These are phyloP conservation scores for Wickerhamia fluorescens DNA, from an alignment of 805 yeast species.

Conservation along the genomic window DNA sequence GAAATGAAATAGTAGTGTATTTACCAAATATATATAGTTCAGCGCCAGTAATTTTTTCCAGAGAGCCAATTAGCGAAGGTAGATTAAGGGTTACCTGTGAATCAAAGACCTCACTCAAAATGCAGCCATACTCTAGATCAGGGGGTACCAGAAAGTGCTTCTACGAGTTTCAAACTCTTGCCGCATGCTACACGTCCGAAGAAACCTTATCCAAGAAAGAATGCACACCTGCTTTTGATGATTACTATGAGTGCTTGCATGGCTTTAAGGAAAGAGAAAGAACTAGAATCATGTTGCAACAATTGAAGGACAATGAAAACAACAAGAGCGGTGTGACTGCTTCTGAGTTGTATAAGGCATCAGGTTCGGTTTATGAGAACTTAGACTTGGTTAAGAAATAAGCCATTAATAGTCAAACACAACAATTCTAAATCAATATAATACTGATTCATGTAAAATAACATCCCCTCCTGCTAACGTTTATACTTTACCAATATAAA, in stretches of 20 bases:
- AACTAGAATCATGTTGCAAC: conserved; percentile 38
- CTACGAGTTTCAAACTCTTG: conserved; percentile 39
- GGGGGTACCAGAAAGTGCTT: conserved; percentile 44
- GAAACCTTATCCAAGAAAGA: conserved; percentile 35
- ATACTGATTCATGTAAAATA: too few relatives aligned
- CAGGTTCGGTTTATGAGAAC: conserved; percentile 36
- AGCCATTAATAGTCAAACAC: too few relatives aligned
- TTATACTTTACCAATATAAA: too few relatives aligned
- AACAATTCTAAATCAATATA: too few relatives aligned
- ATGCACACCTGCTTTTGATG: conserved; percentile 39
- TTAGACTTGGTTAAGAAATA: conserved; percentile 30
- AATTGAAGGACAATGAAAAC: conserved; percentile 38
- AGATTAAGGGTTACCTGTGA: background rate
- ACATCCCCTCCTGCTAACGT: too few relatives aligned
- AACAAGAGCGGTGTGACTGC: conserved; percentile 33
- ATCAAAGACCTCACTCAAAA: conserved; percentile 8
- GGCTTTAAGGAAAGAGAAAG: conserved; percentile 41
- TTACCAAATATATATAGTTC: background rate
- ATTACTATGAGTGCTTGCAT: conserved; percentile 41
- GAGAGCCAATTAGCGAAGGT: background rate
- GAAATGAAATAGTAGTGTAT: background rate
- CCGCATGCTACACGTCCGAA: conserved; percentile 39
- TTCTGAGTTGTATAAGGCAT: conserved; percentile 34
- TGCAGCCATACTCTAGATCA: conserved; percentile 42
- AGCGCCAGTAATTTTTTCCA: too few relatives aligned